phyloP scores from a whole-genome alignment of 805 yeast genomes.

The Starmerella geochares region DNA sequence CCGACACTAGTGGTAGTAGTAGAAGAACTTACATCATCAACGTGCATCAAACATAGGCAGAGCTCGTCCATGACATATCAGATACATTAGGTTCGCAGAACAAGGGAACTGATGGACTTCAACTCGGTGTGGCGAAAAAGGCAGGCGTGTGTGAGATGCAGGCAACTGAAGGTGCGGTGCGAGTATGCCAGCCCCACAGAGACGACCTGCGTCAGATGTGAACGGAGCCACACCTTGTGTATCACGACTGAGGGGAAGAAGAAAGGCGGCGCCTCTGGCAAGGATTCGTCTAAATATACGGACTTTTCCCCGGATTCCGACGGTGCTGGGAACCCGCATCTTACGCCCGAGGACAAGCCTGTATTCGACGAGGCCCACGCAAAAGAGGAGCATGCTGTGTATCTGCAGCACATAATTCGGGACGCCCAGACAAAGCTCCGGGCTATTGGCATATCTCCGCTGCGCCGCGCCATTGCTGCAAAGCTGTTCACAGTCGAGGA shows the following conservation, averaged over 20 bases:
- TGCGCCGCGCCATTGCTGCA: constrained; percentile 17
- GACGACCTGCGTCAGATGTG: constrained; percentile 25
- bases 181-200: constrained; percentile 26
- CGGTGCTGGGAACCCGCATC: background rate
- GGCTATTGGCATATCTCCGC: constrained; percentile 15
- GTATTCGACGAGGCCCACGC: background rate
- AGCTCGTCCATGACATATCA: background rate
- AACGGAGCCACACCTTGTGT: constrained; percentile 19
- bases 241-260: constrained; percentile 12
- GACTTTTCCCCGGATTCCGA: background rate
- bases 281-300: background rate
- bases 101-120: constrained; percentile 12
- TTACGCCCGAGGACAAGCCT: background rate
- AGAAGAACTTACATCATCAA: background rate
- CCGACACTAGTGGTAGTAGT: background rate
- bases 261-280: constrained; percentile 5
- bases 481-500: constrained; percentile 17
- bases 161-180: constrained; percentile 28
- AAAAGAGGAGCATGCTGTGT: constrained; percentile 19
- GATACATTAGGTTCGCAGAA: background rate
- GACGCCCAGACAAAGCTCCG: constrained; percentile 22
- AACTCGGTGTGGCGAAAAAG: constrained; percentile 26
- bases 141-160: constrained; percentile 28
- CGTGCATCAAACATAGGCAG: background rate
- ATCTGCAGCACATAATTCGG: constrained; percentile 18